Conservation (phyloP, 1,284 basidiomycete genomes). For the Malassezia pachydermatis region DNA sequence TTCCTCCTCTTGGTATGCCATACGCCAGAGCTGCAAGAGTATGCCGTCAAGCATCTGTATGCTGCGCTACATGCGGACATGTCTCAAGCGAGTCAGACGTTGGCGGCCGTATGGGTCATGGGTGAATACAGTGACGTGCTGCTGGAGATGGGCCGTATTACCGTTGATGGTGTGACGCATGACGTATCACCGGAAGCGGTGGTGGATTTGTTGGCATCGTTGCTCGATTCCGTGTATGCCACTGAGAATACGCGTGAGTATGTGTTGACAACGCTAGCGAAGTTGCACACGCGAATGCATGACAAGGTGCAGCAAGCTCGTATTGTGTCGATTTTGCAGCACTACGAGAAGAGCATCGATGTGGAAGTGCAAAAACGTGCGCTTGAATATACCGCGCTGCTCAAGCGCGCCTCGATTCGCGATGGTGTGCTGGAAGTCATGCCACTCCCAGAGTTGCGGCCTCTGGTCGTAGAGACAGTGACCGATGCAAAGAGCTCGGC, state of each 20-base stretch:
- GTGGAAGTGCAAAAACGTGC: constrained; percentile 90
- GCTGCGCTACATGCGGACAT: constrained; percentile 78
- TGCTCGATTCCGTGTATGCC: constrained; percentile 85
- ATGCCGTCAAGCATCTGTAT: constrained; percentile 87
- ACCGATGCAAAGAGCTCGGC: constrained; percentile 8
- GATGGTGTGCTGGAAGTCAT: constrained; percentile 92
- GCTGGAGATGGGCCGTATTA: constrained; percentile 61
- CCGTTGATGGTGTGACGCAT: constrained; percentile 61
- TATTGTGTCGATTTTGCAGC: constrained; percentile 62
- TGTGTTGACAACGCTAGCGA: constrained; percentile 77
- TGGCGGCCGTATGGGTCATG: constrained; percentile 88
- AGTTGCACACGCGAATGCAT: constrained; percentile 66
- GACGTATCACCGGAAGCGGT: constrained; percentile 71
- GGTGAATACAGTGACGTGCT: constrained; percentile 92
- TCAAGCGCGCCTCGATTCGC: constrained; percentile 59
- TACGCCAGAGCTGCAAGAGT: constrained; percentile 91
- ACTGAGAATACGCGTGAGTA: constrained; percentile 86
- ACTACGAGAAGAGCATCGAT: constrained; percentile 72
- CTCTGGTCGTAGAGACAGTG: background rate
- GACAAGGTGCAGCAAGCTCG: constrained; percentile 60
- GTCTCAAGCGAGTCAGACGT: constrained; percentile 87
- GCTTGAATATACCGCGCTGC: constrained; percentile 82
- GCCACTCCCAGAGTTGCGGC: constrained; percentile 84
- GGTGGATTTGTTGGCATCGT: constrained; percentile 73
- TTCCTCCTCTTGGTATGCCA: constrained; percentile 94